Evolutionary conservation across 1,284 basidiomycete genomes (phyloP).

Genomic region (Cutaneotrichosporon cavernicola): DNA sequence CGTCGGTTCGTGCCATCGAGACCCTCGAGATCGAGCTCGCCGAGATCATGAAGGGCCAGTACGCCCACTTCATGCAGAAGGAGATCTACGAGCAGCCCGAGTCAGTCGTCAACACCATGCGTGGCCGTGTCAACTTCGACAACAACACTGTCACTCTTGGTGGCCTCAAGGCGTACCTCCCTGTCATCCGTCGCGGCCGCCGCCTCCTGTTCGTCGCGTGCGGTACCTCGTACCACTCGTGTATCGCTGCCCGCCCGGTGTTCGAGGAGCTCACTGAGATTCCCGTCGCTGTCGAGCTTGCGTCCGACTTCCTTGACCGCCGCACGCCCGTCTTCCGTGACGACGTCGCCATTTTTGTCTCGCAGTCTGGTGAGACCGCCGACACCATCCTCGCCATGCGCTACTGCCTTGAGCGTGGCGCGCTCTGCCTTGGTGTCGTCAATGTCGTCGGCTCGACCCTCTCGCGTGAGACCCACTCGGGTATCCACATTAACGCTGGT

Average conservation of each 20-base stretch:
- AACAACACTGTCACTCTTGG: slow-evolving; percentile 87
- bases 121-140: slow-evolving; percentile 99
- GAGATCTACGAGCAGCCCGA: slow-evolving; percentile 99
- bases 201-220: slow-evolving; percentile 97
- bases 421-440: slow-evolving; percentile 90
- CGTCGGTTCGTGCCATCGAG: slow-evolving; percentile 91
- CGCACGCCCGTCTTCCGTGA: slow-evolving; percentile 99
- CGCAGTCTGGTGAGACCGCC: slow-evolving; percentile 97
- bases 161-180: slow-evolving; percentile 91
- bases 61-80: slow-evolving; percentile 99
- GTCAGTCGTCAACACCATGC: slow-evolving; percentile 99
- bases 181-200: slow-evolving; percentile 90
- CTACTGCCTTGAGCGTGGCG: slow-evolving; percentile 95
- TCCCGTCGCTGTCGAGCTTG: slow-evolving; percentile 94
- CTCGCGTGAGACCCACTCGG: slow-evolving; percentile 97
- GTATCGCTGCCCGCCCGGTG: slow-evolving; percentile 85
- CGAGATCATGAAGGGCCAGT: slow-evolving; percentile 99
- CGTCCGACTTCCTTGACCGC: slow-evolving; percentile 97
- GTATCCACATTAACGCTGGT: slow-evolving; percentile 99
- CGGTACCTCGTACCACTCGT: slow-evolving; percentile 97
- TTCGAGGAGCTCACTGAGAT: slow-evolving; percentile 99
- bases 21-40: slow-evolving; percentile 98
- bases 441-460: slow-evolving; percentile 98
- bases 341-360: slow-evolving; percentile 94
- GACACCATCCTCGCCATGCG: slow-evolving; percentile 95